Base-by-base conservation (phyloP, 352 stramenopile species). In the Thalassiosira allenii region DNA sequence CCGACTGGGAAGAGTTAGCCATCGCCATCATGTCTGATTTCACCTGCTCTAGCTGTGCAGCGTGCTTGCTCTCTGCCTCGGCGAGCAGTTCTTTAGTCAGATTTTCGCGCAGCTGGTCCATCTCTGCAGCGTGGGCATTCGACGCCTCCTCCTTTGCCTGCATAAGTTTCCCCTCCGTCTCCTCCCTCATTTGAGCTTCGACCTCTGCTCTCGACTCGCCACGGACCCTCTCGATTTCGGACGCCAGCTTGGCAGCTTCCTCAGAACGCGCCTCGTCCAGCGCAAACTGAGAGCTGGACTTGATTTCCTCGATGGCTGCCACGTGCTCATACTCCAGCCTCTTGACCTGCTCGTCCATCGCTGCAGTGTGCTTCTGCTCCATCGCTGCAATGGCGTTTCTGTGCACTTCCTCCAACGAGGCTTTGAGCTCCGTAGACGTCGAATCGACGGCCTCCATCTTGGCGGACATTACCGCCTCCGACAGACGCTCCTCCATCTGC, bases 21-120 rank as follows among this genome's bases (percentile, higher is more conserved):
- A 68, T 72, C 34, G 58, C 47, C 17, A 66, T 47, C 11, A 88
- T 34, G 1, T 76, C 67, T 4, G 71, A 61, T 58, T 83, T 81
- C 1, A 91, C 61, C 29, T 29, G 29, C 33, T 89, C 71, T 14
- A 88, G 43, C 52, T 89, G 62, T 5, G 67, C 53, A 9, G 70
- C 20, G 73, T 86, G 71, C 54, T 79, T 82, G 23, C 63, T 25
- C 41, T 89, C 58, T 20, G 77, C 54, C 62, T 83, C 85, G 32
- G 70, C 63, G 23, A 83, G 33, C 17, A 81, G 6, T 17, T 83
- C 75, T 37, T 81, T 77, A 1, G 72, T 78, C 17, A 73, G 44
- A 33, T 74, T 58, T 56, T 89, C 69, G 37, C 85, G 71, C 43
- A 86, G 23, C 40, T 74, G 3, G 51, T 84, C 75, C 5, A 79